Conservation (phyloP, 331 rosid genomes). For the Spiraea crenata region DNA sequence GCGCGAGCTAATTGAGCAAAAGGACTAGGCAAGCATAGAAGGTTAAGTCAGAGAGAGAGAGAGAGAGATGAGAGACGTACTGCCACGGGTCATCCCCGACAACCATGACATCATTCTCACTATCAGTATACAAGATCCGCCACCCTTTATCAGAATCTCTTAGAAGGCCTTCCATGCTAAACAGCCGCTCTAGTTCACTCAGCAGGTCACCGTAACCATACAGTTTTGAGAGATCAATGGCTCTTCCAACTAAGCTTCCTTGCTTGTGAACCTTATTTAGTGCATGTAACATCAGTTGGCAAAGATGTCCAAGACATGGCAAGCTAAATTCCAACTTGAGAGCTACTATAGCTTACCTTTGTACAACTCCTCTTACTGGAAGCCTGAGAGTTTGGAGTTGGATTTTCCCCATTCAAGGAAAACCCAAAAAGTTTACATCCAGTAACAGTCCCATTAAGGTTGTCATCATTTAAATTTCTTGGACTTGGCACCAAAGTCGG, state of each 20-base stretch:
- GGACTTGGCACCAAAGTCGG: constrained; percentile 42
- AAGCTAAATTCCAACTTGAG: constrained; percentile 39
- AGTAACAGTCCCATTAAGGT: constrained; percentile 40
- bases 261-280: constrained; percentile 97
- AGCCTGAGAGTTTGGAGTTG: constrained; percentile 46
- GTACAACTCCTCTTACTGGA: constrained; percentile 86
- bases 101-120: constrained; percentile 90
- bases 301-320: constrained; percentile 46
- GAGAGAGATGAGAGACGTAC: constrained; percentile 46
- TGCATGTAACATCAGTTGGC: constrained; percentile 48
- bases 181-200: constrained; percentile 81
- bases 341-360: constrained; percentile 74
- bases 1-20: background rate
- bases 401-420: constrained; percentile 61
- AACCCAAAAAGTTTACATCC: constrained; percentile 81
- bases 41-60: background rate
- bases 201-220: constrained; percentile 71
- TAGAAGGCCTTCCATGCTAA: constrained; percentile 95
- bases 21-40: background rate
- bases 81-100: constrained; percentile 97
- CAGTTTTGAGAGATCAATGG: constrained; percentile 90
- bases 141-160: constrained; percentile 78
- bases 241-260: constrained; percentile 98
- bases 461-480: constrained; percentile 55
- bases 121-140: constrained; percentile 86